Percentiles rank a stretch among this genome's conserved stretches.
These are phyloP conservation scores for Aspergillus alliaceus DNA, from an alignment of 2,329 filamentous ascomycete species.

Conservation along the genomic window DNA sequence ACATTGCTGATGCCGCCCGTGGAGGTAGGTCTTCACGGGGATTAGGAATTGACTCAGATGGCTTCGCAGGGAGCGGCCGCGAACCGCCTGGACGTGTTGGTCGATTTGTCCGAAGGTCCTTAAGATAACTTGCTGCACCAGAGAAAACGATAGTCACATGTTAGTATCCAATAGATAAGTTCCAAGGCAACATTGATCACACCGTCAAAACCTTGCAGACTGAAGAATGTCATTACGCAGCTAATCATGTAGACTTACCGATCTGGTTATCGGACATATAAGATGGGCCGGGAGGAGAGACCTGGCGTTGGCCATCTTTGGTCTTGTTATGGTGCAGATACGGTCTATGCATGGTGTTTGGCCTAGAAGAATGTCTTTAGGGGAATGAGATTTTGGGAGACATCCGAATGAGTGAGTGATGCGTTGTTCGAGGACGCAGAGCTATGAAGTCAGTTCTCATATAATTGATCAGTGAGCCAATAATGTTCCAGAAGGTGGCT, in stretches of 20 bases:
- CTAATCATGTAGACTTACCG: slow-evolving; percentile 37
- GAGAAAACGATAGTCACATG: slow-evolving; percentile 2
- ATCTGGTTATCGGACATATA: slow-evolving; percentile 50
- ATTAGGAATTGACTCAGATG: slow-evolving; percentile 29
- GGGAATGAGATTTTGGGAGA: not conserved
- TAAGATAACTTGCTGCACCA: slow-evolving; percentile 56
- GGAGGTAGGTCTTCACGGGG: slow-evolving; percentile 34
- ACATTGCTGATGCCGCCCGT: slow-evolving; percentile 45
- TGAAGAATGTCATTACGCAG: slow-evolving; percentile 18
- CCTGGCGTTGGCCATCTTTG: slow-evolving; percentile 42
- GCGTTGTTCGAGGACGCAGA: slow-evolving; percentile 11
- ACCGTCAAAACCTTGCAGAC: slow-evolving; percentile 15
- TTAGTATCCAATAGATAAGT: slow-evolving; percentile 9
- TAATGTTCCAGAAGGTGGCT: slow-evolving; percentile 15
- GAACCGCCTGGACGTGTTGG: slow-evolving; percentile 60
- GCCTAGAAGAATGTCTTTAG: not conserved
- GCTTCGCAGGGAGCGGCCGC: slow-evolving; percentile 56
- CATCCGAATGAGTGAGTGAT: slow-evolving; percentile 7
- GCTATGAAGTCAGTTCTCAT: slow-evolving; percentile 18
- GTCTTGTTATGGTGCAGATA: slow-evolving; percentile 28
- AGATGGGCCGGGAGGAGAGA: slow-evolving; percentile 47
- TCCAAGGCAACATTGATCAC: slow-evolving; percentile 7
- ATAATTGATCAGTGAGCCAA: slow-evolving; percentile 14
- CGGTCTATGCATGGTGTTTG: slow-evolving; percentile 39
- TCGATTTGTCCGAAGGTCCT: slow-evolving; percentile 59